phyloP scores from a whole-genome alignment of 2,329 filamentous ascomycete genomes.

The Pseudocercospora vitis region DNA sequence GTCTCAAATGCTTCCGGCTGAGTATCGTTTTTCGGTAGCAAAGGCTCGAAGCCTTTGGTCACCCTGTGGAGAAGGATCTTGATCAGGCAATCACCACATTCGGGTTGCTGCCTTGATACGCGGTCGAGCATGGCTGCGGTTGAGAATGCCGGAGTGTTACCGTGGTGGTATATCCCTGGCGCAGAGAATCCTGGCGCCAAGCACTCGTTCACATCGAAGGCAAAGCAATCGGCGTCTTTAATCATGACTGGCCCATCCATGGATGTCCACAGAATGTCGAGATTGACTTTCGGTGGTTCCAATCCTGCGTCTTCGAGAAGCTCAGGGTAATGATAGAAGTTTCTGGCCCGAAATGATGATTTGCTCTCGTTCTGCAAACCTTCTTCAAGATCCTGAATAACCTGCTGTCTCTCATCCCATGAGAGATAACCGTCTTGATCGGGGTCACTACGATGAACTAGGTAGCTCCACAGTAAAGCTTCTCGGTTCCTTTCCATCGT shows the following conservation, averaged over 20 bases:
- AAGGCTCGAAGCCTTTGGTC: neutral
- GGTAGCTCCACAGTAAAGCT: slow-evolving; percentile 9
- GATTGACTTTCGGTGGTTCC: slow-evolving; percentile 10
- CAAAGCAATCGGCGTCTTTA: slow-evolving; percentile 6
- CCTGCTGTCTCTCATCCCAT: neutral
- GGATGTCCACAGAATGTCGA: slow-evolving; percentile 9
- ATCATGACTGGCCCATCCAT: slow-evolving; percentile 5
- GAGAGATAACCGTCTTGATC: slow-evolving; percentile 10
- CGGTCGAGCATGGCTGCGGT: slow-evolving; percentile 6
- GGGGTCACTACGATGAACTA: neutral
- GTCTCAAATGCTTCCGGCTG: neutral
- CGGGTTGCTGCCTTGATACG: neutral
- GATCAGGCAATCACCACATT: slow-evolving; percentile 6
- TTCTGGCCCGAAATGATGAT: neutral
- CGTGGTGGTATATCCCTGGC: neutral
- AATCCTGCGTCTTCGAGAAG: neutral
- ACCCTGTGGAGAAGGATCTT: slow-evolving; percentile 3
- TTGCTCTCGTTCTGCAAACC: slow-evolving; percentile 2
- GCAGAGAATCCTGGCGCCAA: slow-evolving; percentile 10
- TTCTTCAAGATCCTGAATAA: slow-evolving; percentile 5
- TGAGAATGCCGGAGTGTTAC: neutral
- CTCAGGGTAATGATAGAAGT: slow-evolving; percentile 8
- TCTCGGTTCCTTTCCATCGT: slow-evolving; percentile 10
- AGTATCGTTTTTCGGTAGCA: neutral
- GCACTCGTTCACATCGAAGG: slow-evolving; percentile 10